phyloP scores from a whole-genome alignment of 768 basidiomycete genomes.

The Tricholoma furcatifolium region DNA sequence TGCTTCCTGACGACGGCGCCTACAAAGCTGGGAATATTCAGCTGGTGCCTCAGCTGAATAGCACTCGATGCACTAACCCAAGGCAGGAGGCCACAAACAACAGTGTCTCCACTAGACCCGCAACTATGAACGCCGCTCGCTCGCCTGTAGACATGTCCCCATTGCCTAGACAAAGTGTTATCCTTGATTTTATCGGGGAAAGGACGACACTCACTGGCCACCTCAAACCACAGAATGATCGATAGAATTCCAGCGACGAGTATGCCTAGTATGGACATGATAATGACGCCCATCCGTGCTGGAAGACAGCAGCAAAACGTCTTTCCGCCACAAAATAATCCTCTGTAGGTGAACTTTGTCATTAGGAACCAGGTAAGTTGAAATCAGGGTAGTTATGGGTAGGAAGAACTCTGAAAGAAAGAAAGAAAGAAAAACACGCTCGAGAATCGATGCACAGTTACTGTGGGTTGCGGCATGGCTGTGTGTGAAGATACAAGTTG shows the following conservation, averaged over 20 bases:
- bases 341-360: slow-evolving; percentile 43
- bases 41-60: not conserved
- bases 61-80: slow-evolving; percentile 38
- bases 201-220: slow-evolving; percentile 45
- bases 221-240: slow-evolving; percentile 60
- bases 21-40: slow-evolving; percentile 43
- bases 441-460: not conserved
- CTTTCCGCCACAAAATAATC: slow-evolving; percentile 46
- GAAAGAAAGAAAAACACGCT: not conserved
- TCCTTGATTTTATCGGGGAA: not conserved
- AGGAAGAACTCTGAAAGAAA: not conserved
- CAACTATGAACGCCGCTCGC: slow-evolving; percentile 44
- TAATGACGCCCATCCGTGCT: slow-evolving; percentile 57
- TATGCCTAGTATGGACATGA: slow-evolving; percentile 53
- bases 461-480: slow-evolving; percentile 1
- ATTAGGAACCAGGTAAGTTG: slow-evolving; percentile 19
- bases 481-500: not conserved
- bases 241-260: slow-evolving; percentile 53
- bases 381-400: not conserved
- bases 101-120: slow-evolving; percentile 52
- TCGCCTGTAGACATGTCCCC: slow-evolving; percentile 31
- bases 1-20: slow-evolving; percentile 66
- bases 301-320: slow-evolving; percentile 65
- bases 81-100: slow-evolving; percentile 52
- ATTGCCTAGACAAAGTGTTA: slow-evolving; percentile 25